phyloP scores from a whole-genome alignment of 2,329 filamentous ascomycete species.

The Metarhizium robertsii region DNA sequence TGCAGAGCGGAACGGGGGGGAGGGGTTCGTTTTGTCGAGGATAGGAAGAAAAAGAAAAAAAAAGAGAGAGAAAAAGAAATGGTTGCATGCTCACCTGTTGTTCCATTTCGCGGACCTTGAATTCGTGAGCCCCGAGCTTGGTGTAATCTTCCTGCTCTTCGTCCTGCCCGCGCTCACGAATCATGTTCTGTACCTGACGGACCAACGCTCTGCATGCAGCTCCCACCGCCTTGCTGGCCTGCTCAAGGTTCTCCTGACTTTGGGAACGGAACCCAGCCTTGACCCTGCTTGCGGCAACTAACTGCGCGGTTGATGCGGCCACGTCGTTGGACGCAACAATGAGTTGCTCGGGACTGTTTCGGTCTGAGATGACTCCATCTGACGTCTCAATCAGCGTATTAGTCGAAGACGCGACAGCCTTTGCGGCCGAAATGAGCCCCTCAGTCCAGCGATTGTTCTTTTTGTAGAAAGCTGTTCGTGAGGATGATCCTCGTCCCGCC shows the following conservation, averaged over 20 bases:
- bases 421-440: conserved; percentile 91
- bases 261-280: conserved; percentile 98
- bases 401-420: conserved; percentile 87
- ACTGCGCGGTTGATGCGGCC: conserved; percentile 88
- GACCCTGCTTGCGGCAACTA: conserved; percentile 89
- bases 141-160: conserved; percentile 82
- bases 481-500: conserved; percentile 79
- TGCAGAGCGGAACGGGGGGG: neutral
- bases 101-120: conserved; percentile 98
- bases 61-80: conserved; percentile 19
- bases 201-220: conserved; percentile 80
- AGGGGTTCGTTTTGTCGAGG: neutral
- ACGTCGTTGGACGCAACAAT: conserved; percentile 98
- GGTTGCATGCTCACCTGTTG: conserved; percentile 64
- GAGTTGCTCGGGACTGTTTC: conserved; percentile 91
- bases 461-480: conserved; percentile 94
- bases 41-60: neutral
- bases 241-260: conserved; percentile 85
- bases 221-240: conserved; percentile 86
- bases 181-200: conserved; percentile 88
- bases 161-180: conserved; percentile 73
- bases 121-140: conserved; percentile 85
- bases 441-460: conserved; percentile 99
- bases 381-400: conserved; percentile 97
- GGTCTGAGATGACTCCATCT: conserved; percentile 84